Evolutionary conservation across 306 rosid genomes (phyloP).

Genomic region (Acacia melanoxylon): DNA sequence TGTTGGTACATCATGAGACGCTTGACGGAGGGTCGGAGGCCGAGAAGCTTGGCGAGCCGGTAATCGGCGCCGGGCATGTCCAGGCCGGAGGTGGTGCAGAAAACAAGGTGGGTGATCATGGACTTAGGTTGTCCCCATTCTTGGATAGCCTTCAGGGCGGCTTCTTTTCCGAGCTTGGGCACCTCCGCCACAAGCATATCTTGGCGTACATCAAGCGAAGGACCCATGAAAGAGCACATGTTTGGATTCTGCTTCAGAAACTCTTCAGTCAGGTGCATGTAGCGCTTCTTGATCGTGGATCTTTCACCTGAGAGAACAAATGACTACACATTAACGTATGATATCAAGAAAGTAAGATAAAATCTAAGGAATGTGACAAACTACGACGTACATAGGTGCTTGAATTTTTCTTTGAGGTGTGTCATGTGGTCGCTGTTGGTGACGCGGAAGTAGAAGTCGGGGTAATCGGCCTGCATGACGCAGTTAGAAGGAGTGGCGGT

Average conservation of each 20-base stretch:
- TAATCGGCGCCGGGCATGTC: slow-evolving; percentile 72
- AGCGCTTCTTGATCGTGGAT: slow-evolving; percentile 58
- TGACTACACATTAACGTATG: too few species aligned
- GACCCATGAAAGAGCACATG: slow-evolving; percentile 56
- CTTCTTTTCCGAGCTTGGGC: slow-evolving; percentile 59
- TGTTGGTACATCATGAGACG: slow-evolving; percentile 69
- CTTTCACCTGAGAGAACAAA: slow-evolving; percentile 45
- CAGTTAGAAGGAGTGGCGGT: too few species aligned
- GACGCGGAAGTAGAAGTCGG: too few species aligned
- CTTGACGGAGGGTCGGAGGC: slow-evolving; percentile 56
- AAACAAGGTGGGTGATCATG: slow-evolving; percentile 55
- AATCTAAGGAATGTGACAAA: background rate
- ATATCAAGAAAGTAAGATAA: background rate
- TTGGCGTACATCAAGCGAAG: slow-evolving; percentile 57
- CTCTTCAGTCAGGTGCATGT: slow-evolving; percentile 56
- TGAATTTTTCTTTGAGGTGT: too few species aligned
- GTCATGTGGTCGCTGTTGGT: too few species aligned
- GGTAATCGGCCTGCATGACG: too few species aligned
- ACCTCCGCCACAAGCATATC: slow-evolving; percentile 58
- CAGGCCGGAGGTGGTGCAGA: slow-evolving; percentile 60
- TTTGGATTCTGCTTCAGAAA: slow-evolving; percentile 46
- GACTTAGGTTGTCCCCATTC: slow-evolving; percentile 73
- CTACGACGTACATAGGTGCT: background rate
- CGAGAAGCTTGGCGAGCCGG: slow-evolving; percentile 59
- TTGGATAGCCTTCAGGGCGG: slow-evolving; percentile 47